Base-by-base conservation (phyloP, 2,329 filamentous ascomycete species). In the Hymenoscyphus linearis region DNA sequence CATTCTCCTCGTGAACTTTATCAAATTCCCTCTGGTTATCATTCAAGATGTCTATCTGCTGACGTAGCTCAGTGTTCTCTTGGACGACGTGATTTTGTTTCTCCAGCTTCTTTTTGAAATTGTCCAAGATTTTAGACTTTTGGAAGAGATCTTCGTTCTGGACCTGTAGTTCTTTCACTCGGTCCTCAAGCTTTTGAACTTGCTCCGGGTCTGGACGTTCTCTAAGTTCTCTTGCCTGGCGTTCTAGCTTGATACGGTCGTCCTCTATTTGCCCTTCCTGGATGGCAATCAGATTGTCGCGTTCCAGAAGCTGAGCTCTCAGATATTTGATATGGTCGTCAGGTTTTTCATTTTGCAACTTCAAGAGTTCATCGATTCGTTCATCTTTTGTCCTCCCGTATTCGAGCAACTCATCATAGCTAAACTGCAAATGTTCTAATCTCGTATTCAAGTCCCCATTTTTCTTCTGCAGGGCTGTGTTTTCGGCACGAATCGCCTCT, bases 201-300 rank as follows among this genome's bases (percentile, higher is more conserved):
- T 79, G 78, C 47, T 79, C 76, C 36, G 79, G 71, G 75, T 79
- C 60, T 73, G 74, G 57, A 25, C 76, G 77, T 34, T 74, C 74
- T 57, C 76, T 73, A 37, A 84, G 78, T 64, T 85, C 82, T 62
- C 76, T 77, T 58, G 76, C 73, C 35, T 83, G 71, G 31, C 74
- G 76, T 52, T 77, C 76, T 66, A 76, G 71, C 2, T 76, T 72
- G 16, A 76, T 71, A 18, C 76, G 75, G 63, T 80, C 74, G 35
- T 81, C 78, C 60, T 88, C 83, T 12, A 87, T 75, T 67, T 89
- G 83, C 22, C 82, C 80, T 72, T 93, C 89, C 67, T 91, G 83
- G 26, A 79, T 82, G 44, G 85, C 85, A 69, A 93, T 92, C 56
- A 91, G 78, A 61, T 87, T 81, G 72, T 90, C 86, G 68, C 89